These are phyloP conservation scores for Rubia balearica DNA, from an alignment of 305 asterid genomes.

Conservation along the genomic window DNA sequence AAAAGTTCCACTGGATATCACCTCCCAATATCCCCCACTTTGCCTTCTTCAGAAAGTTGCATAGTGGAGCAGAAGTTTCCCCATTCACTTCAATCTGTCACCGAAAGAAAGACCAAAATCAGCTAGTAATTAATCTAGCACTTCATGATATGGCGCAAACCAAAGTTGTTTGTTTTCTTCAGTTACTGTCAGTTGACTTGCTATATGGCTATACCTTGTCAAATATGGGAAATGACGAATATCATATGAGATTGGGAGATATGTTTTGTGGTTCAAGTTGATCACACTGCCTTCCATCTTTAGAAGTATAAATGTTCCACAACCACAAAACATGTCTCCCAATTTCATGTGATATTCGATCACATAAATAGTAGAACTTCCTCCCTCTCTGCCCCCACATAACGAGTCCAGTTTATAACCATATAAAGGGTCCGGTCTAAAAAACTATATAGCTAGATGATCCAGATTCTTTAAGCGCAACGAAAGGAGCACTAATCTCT, in stretches of 20 bases:
- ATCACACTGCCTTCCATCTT: background rate
- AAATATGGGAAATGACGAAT: slow-evolving; percentile 63
- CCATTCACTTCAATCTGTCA: slow-evolving; percentile 77
- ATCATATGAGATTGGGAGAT: no score
- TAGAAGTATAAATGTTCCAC: background rate
- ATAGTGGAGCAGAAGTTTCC: slow-evolving; percentile 43
- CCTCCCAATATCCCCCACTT: slow-evolving; percentile 73
- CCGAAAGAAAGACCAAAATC: slow-evolving; percentile 9
- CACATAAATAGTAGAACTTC: no score
- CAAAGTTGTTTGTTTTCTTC: background rate
- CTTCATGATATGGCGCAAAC: slow-evolving; percentile 1
- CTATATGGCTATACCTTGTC: slow-evolving; percentile 38
- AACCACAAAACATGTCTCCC: background rate
- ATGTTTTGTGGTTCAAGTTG: background rate
- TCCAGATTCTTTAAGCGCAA: background rate
- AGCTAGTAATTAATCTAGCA: background rate
- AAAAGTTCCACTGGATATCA: slow-evolving; percentile 76
- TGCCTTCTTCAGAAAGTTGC: slow-evolving; percentile 65
- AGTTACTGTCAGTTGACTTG: background rate
- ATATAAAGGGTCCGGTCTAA: no score
- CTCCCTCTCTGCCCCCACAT: no score
- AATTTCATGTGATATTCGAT: background rate
- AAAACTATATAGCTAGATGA: no score
- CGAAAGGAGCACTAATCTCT: no score
- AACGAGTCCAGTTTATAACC: no score